Evolutionary conservation across 1,284 basidiomycete genomes (phyloP), one percentile per base, ranked within the genome.

Genomic region (Pisolithus thermaeus): DNA sequence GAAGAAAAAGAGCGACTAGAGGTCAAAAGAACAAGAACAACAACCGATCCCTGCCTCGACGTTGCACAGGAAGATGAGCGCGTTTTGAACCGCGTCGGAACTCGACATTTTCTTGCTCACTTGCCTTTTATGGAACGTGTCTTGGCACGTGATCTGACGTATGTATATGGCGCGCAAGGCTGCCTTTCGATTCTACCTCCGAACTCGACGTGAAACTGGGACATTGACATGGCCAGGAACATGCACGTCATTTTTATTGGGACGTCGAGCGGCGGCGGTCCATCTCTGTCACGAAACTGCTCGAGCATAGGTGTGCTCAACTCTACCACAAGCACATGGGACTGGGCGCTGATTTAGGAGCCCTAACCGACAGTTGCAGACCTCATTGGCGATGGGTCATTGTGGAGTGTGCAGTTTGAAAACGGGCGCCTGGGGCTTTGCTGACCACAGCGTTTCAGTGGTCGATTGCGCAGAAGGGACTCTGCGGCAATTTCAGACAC

Each of bases 391-490:
- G 72, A 81, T 51, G 76, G 77, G 14, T 69, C 76, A 2, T 68
- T 87, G 22, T 89, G 87, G 85, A 82, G 85, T 88, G 74, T 62
- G 54, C 58, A 35, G 48, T 46, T 32, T 36, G 43, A 40, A 16
- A 20, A 25, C 45, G 20, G 35, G 27, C 7, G 20, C 12, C 14
- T 32, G 16, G 51, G 52, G 47, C 38, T 51, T 56, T 43, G 58
- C 55, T 54, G 25, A 58, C 52, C 22, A 18, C 27, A 43, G 53
- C 37, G 9, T 32, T 46, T 16, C 52, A 92, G 90, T 95, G 77
- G 81, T 95, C 47, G 92, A 95, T 62, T 88, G 87, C 59, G 90
- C 89, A 12, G 92, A 95, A 68, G 92, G 90, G 8, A 94, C 92
- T 3, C 75, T 81, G 18, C 77, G 79, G 45, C 83, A 88, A 57